Conservation (phyloP, 257 asterid species). For the Solanum chilense region DNA sequence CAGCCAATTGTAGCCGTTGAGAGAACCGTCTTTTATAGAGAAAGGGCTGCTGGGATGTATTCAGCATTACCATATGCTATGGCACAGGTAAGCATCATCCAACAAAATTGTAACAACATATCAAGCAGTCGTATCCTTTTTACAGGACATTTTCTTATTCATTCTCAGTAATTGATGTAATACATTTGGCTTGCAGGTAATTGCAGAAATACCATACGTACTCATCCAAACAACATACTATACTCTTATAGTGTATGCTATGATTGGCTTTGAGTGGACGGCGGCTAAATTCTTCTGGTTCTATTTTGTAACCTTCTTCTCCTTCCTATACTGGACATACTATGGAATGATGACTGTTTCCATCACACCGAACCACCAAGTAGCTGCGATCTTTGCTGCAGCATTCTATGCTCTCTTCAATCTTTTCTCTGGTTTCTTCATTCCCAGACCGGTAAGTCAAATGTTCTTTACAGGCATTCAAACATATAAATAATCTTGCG, state of each 20-base stretch:
- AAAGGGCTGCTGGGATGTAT: constrained; percentile 55
- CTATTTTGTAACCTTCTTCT: constrained; percentile 38
- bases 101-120: neutral
- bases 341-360: constrained; percentile 64
- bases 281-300: constrained; percentile 45
- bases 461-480: neutral
- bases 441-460: constrained; percentile 49
- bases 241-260: constrained; percentile 36
- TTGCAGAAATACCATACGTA: constrained; percentile 40
- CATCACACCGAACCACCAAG: constrained; percentile 42
- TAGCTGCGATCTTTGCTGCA: constrained; percentile 34
- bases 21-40: constrained; percentile 47
- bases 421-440: constrained; percentile 53
- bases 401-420: constrained; percentile 51
- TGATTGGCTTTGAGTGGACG: constrained; percentile 45
- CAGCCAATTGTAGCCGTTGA: constrained; percentile 39
- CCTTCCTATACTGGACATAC: constrained; percentile 44
- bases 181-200: constrained; percentile 18
- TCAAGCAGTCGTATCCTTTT: neutral
- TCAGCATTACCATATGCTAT: constrained; percentile 55
- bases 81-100: constrained; percentile 32
- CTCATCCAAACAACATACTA: constrained; percentile 36
- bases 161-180: neutral
- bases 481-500: neutral
- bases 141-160: neutral